Percentiles rank a stretch among this genome's conserved stretches.
Evolutionary conservation across 208 protist species (phyloP).

Genomic region (Wallacemonas sp.): DNA sequence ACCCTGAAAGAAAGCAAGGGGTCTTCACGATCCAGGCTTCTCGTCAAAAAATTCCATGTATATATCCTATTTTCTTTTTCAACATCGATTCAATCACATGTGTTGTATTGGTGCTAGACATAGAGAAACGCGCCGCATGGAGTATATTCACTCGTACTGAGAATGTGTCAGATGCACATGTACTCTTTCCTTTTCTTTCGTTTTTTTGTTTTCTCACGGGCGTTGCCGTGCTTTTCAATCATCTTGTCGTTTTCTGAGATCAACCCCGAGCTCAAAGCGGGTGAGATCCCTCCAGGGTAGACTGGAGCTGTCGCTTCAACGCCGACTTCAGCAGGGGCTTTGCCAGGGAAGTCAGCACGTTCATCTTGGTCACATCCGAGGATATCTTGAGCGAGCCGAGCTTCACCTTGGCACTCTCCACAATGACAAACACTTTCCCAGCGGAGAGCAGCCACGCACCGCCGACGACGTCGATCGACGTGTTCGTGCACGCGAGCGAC

Average conservation of each 20-base stretch:
- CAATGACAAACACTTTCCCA: constrained; percentile 18
- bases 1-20: too few species aligned
- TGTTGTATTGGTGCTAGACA: too few species aligned
- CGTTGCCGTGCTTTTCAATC: constrained; percentile 2
- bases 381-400: constrained; percentile 31
- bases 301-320: constrained; percentile 15
- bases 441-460: constrained; percentile 12
- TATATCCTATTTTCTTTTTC: too few species aligned
- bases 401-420: constrained; percentile 23
- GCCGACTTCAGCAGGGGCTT: constrained; percentile 46
- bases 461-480: constrained; percentile 24
- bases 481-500: constrained; percentile 24
- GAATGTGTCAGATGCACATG: too few species aligned
- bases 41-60: too few species aligned
- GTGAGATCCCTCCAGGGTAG: constrained; percentile 3
- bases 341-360: constrained; percentile 44
- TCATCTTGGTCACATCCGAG: constrained; percentile 48
- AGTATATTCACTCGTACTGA: too few species aligned
- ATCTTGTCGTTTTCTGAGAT: neutral
- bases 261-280: neutral
- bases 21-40: too few species aligned
- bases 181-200: constrained; percentile 13
- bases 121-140: too few species aligned
- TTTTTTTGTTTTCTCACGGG: constrained; percentile 15
- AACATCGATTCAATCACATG: too few species aligned